Conservation (phyloP, 148 eudicot genomes). For the Polygonum maritimum region DNA sequence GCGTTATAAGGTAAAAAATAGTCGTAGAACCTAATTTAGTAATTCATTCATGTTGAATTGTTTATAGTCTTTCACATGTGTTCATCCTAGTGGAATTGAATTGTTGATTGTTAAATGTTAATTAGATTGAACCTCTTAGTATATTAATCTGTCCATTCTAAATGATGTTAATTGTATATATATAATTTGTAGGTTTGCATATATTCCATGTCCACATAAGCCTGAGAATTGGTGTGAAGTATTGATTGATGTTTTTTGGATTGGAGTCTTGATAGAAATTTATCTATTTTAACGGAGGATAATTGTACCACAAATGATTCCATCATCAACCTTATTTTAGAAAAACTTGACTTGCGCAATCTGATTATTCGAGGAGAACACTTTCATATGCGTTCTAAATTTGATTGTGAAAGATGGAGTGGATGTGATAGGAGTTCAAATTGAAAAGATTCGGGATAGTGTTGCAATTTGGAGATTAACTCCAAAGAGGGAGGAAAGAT, state of each 20-base stretch:
- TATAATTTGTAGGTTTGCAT: not conserved
- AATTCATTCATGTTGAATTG: too few relatives aligned
- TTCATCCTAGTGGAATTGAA: too few relatives aligned
- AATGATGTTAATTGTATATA: not conserved
- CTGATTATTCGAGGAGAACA: not conserved
- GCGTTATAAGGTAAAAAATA: not conserved
- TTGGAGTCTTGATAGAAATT: not conserved
- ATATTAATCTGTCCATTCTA: too few relatives aligned
- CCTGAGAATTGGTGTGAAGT: not conserved
- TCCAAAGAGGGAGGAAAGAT: not conserved
- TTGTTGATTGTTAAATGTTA: too few relatives aligned
- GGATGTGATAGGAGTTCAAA: not conserved
- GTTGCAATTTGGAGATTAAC: not conserved
- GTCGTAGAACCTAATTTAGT: too few relatives aligned
- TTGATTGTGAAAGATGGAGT: slow-evolving; percentile 1
- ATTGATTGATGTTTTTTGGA: not conserved
- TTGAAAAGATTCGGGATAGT: not conserved
- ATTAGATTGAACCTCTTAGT: too few relatives aligned
- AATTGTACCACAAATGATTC: not conserved
- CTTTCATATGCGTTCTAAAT: not conserved
- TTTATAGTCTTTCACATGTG: too few relatives aligned
- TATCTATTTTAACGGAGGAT: not conserved
- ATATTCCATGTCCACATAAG: not conserved
- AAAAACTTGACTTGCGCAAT: not conserved
- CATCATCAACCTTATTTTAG: not conserved